These are phyloP conservation scores for Combretum micranthum DNA, from an alignment of 345 rosid species.

Conservation along the genomic window DNA sequence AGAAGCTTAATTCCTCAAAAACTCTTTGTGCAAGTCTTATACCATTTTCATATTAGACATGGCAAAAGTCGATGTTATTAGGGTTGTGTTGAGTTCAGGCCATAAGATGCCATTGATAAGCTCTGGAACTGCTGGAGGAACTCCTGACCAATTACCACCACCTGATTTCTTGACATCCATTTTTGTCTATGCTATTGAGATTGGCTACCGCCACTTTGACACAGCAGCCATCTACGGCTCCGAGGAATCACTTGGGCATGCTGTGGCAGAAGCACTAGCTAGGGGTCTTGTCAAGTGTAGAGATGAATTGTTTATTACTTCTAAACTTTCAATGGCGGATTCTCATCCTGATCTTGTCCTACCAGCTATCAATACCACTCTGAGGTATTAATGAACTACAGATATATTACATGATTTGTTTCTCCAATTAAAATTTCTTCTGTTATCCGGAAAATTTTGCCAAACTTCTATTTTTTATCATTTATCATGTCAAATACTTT, in stretches of 20 bases:
- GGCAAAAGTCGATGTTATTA: conserved; percentile 1
- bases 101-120: conserved; percentile 33
- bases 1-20: too few relatives aligned
- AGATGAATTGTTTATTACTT: conserved; percentile 50
- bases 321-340: conserved; percentile 49
- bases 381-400: conserved; percentile 9
- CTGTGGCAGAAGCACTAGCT: conserved; percentile 20
- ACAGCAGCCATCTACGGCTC: neutral
- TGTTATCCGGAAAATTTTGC: too few relatives aligned
- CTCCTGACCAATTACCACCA: conserved; percentile 20
- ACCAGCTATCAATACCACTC: conserved; percentile 32
- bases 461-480: too few relatives aligned
- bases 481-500: too few relatives aligned
- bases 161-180: conserved; percentile 12
- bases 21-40: too few relatives aligned
- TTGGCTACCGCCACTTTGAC: conserved; percentile 27
- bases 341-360: conserved; percentile 44
- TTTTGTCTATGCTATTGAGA: conserved; percentile 28
- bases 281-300: conserved; percentile 33
- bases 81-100: conserved; percentile 21
- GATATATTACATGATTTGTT: neutral
- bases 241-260: neutral
- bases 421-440: too few relatives aligned
- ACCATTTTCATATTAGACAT: too few relatives aligned
- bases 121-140: conserved; percentile 30